Evolutionary conservation across 495 filamentous ascomycete genomes (phyloP), one percentile per base, ranked within the genome.

Genomic region (Annulohypoxylon stygium): DNA sequence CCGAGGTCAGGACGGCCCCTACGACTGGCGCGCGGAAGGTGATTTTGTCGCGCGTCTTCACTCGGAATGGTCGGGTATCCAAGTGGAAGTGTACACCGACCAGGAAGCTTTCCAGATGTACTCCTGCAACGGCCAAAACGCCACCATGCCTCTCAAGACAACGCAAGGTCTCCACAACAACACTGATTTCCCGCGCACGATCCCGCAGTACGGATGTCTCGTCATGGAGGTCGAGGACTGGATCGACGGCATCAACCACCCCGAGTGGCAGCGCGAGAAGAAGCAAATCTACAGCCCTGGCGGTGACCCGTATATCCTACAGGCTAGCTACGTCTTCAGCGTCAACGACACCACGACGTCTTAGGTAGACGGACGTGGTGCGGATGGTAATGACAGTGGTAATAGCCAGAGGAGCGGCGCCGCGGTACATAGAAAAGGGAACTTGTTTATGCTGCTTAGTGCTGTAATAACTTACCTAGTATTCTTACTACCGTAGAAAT

Each of bases 171-270:
- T 84, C 8, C 62, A 69, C 63, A 78, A 80, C 72, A 73, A 83
- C 50, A 26, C 63, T 3, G 69, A 77, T 9, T 81, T 83, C 67
- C 81, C 82, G 26, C 75, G 87, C 18, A 85, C 81, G 20, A 86
- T 89, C 55, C 83, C 90, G 57, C 81, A 93, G 81, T 91, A 91
- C 76, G 92, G 92, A 26, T 95, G 91, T 76, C 55, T 93, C 55
- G 91, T 93, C 26, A 84, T 94, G 72, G 88, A 89, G 73, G 87
- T 89, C 25, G 81, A 90, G 82, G 87, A 90, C 76, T 95, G 89
- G 88, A 94, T 95, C 75, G 92, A 93, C 75, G 92, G 83, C 23
- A 93, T 95, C 81, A 94, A 94, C 79, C 83, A 94, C 65, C 92
- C 92, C 7, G 83, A 92, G 78, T 95, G 93, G 93, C 90, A 88